These are phyloP conservation scores for Populus alba DNA, from an alignment of 345 rosid genomes.

Conservation along the genomic window DNA sequence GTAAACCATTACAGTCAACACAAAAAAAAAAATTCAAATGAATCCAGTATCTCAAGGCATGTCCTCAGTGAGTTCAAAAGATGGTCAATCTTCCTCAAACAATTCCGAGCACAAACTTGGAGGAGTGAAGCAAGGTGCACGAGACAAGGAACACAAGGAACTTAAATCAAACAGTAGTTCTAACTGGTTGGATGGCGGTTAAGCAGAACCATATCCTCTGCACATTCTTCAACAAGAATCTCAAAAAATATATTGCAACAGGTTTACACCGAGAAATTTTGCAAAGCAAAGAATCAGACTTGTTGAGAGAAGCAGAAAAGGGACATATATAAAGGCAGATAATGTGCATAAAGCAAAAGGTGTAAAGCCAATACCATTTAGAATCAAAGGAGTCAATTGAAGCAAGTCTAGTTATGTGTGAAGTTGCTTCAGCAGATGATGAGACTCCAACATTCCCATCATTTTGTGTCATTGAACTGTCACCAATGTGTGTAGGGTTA, in stretches of 20 bases:
- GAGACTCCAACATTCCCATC: constrained; percentile 52
- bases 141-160: not conserved
- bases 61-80: not conserved
- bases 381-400: constrained; percentile 98
- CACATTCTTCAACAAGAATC: not conserved
- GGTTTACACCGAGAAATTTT: not conserved
- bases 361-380: constrained; percentile 62
- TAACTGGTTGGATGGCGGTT: not conserved
- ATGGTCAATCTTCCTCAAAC: not conserved
- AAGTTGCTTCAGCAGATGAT: constrained; percentile 57
- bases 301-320: not conserved
- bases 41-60: not conserved
- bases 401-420: constrained; percentile 82
- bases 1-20: not conserved
- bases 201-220: not conserved
- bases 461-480: constrained; percentile 45
- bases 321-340: not conserved
- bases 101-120: not conserved
- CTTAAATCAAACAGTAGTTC: not conserved
- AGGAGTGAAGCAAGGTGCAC: not conserved
- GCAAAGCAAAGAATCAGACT: constrained; percentile 1
- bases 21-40: not conserved
- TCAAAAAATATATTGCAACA: not conserved
- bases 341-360: constrained; percentile 11
- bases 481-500: constrained; percentile 75